Conservation (phyloP, 805 yeast genomes). For the Lachancea kluyveri region DNA sequence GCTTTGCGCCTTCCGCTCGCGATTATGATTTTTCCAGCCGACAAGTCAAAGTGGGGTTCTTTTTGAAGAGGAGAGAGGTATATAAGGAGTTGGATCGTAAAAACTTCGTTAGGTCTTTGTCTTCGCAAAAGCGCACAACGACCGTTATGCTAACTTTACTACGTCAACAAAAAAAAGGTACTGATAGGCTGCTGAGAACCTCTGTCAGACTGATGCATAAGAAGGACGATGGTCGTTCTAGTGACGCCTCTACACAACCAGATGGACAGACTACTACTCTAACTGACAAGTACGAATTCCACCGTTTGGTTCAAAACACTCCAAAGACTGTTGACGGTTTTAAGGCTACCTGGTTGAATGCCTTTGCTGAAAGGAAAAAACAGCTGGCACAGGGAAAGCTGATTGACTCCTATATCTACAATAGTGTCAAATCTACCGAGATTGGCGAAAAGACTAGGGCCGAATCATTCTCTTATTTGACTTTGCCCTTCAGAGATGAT, state of each 20-base stretch:
- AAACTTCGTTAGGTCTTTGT: too few species aligned
- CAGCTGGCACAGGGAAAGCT: constrained; percentile 69
- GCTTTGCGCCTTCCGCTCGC: too few species aligned
- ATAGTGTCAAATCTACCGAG: constrained; percentile 62
- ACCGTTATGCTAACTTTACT: too few species aligned
- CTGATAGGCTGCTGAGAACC: too few species aligned
- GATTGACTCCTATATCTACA: constrained; percentile 64
- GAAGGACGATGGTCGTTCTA: constrained; percentile 11
- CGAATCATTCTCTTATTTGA: constrained; percentile 68
- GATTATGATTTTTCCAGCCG: too few species aligned
- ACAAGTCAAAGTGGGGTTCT: too few species aligned
- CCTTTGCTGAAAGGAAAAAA: constrained; percentile 64
- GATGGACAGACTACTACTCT: constrained; percentile 69
- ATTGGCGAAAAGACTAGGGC: constrained; percentile 67
- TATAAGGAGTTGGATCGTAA: too few species aligned
- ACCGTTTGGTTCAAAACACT: constrained; percentile 31
- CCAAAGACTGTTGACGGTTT: constrained; percentile 23
- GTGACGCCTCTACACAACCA: constrained; percentile 31
- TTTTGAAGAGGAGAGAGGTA: too few species aligned
- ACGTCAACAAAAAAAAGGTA: too few species aligned
- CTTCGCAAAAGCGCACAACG: too few species aligned
- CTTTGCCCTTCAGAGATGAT: constrained; percentile 81
- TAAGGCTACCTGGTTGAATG: constrained; percentile 79
- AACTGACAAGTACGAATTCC: constrained; percentile 53
- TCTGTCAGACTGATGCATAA: constrained; percentile 7